Evolutionary conservation across 306 rosid genomes (phyloP), one percentile per base, ranked within the genome.

Genomic region (Pyrus betulifolia): DNA sequence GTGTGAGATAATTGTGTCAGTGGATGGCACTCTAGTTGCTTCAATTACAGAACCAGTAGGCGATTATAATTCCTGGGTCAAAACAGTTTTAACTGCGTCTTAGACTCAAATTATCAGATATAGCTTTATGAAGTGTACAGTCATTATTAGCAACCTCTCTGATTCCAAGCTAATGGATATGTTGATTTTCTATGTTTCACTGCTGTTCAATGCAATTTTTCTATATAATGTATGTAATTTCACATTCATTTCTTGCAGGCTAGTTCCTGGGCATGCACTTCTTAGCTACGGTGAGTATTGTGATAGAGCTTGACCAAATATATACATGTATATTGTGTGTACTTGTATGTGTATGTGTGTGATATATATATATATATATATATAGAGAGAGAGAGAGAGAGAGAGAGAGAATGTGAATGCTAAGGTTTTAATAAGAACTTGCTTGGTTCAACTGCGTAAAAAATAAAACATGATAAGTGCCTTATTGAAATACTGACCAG

Each of bases 211-310:
- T 23, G 22, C 33, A 18, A 52, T 22, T 38, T 80, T 61, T 12
- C 72, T 18, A 8, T 73, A 62, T 42, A 55, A 73, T 74, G 74
- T 52, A 77, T 82, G 44, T 44, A 72, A 45, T 18, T 75, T 83
- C 45, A 42, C 45, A 2, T 74, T 72, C 83, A 65, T 73, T 74
- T 52, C 55, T 84, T 52, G 84, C 91, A 95, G 98, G 84, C 89
- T 92, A 74, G 88, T 92, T 79, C 96, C 96, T 7, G 98, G 96
- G 63, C 88, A 80, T 46, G 93, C 89, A 55, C 97, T 83, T 84
- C 90, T 83, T 79, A 90, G 98, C 87, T 94, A 84, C 62, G 98
- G 97, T 92, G 78, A 77, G 85, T 55, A 69, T 6, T 22, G 42
- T 38, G 10, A 38, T 38, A 38, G 10, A 38, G 42, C 42, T 38